These are phyloP conservation scores for Chlorella sp. DNA, from an alignment of 139 green algal species.

Conservation along the genomic window DNA sequence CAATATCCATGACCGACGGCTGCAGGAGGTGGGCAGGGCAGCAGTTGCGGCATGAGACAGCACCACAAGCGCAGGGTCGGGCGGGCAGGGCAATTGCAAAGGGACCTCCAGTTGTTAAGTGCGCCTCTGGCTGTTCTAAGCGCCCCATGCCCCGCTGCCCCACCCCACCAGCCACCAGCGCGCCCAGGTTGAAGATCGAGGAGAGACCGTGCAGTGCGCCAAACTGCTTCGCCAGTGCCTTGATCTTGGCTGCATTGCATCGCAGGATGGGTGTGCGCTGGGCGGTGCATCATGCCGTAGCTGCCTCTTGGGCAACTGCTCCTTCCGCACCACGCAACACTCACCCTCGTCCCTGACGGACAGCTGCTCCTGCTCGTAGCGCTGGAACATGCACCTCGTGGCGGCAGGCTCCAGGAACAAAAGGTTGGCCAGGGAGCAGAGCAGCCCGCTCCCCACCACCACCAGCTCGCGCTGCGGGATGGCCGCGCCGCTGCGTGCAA, in stretches of 20 bases:
- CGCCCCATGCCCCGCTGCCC: too few species aligned
- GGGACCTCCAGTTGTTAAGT: too few species aligned
- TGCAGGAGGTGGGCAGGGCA: too few species aligned
- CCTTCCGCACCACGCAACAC: not conserved
- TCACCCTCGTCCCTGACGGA: constrained; percentile 43
- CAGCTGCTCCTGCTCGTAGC: constrained; percentile 70
- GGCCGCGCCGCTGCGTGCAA: too few species aligned
- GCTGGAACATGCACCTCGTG: constrained; percentile 71
- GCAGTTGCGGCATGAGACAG: too few species aligned
- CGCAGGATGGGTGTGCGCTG: not conserved
- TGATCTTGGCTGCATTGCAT: constrained; percentile 40
- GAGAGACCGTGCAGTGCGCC: constrained; percentile 62
- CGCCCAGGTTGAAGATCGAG: constrained; percentile 61
- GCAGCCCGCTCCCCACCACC: too few species aligned
- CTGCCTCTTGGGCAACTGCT: not conserved
- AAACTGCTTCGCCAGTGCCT: constrained; percentile 65
- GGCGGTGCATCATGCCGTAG: not conserved
- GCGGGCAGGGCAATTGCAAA: too few species aligned
- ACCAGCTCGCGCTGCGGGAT: too few species aligned
- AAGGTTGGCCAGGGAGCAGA: constrained; percentile 51
- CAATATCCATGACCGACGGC: too few species aligned
- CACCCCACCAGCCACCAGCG: constrained; percentile 33
- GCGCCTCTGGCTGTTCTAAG: too few species aligned
- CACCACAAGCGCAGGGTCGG: too few species aligned
- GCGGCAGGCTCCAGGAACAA: constrained; percentile 60